phyloP scores from a whole-genome alignment of 257 asterid species.

The Rauvolfia tetraphylla region DNA sequence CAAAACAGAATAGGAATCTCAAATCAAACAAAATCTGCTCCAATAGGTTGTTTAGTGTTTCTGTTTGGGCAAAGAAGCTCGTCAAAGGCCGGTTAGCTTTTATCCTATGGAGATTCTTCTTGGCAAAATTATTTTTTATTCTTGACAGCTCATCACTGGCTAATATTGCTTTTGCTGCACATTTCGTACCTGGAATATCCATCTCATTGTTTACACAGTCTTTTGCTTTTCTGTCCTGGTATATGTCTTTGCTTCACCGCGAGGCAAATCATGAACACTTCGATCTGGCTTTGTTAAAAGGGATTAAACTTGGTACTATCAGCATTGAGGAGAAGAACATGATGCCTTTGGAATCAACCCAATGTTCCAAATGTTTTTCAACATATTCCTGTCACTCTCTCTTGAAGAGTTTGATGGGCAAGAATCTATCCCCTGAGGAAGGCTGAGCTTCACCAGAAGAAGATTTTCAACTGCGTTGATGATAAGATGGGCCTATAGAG shows the following conservation, averaged over 20 bases:
- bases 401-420: neutral
- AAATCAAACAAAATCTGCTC: neutral
- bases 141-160: neutral
- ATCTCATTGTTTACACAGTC: neutral
- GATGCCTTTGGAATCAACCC: slow-evolving; percentile 22
- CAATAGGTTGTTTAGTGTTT: neutral
- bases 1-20: slow-evolving; percentile 3
- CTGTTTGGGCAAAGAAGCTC: neutral
- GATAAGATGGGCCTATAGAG: slow-evolving; percentile 23
- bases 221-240: neutral
- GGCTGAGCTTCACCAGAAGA: slow-evolving; percentile 1
- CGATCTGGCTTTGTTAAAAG: neutral
- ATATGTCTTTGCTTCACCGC: neutral
- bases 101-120: neutral
- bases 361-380: neutral
- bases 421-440: slow-evolving; percentile 8
- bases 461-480: slow-evolving; percentile 6
- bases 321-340: slow-evolving; percentile 12
- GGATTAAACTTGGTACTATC: neutral
- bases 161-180: neutral
- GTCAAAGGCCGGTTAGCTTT: slow-evolving; percentile 6
- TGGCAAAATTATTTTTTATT: neutral
- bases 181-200: neutral
- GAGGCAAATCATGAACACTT: neutral
- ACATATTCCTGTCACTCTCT: neutral